Evolutionary conservation across 163 green algal genomes (phyloP).

Genomic region (Chlamydomonas reinhardtii): DNA sequence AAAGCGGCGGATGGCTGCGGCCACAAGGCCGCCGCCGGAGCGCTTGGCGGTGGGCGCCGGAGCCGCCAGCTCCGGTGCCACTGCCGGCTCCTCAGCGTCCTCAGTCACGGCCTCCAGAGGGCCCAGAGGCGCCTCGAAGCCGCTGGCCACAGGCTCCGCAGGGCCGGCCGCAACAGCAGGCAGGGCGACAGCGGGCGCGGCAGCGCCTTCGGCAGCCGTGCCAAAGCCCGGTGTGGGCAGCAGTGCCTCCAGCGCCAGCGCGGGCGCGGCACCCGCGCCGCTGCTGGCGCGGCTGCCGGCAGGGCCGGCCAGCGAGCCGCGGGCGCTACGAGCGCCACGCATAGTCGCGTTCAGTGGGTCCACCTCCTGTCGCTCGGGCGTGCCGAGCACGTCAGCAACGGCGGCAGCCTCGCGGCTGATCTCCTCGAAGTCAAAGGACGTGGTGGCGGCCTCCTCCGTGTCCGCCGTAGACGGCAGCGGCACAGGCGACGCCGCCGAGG

Average conservation of each 20-base stretch:
- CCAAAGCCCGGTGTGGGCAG: background rate
- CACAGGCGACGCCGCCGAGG: background rate
- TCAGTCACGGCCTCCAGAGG: background rate
- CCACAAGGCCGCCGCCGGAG: conserved; percentile 23
- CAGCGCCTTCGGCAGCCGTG: background rate
- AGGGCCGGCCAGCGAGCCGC: background rate
- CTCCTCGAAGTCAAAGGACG: conserved; percentile 42
- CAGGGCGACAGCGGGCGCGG: background rate
- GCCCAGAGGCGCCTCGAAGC: background rate
- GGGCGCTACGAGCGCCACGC: background rate
- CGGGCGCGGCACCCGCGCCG: background rate
- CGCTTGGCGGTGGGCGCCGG: background rate
- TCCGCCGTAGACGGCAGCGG: background rate
- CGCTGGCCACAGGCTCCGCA: background rate
- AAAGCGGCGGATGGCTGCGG: conserved; percentile 24
- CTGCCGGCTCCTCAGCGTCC: background rate
- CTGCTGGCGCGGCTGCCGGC: background rate
- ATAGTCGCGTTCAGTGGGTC: background rate
- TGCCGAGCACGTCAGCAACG: background rate
- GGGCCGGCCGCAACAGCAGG: background rate
- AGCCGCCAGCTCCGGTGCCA: background rate
- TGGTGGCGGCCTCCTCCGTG: background rate
- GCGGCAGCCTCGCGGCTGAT: conserved; percentile 34
- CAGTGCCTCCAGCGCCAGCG: background rate
- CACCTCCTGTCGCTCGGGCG: background rate